Conservation (phyloP, 768 basidiomycete species). For the Pleurotus platypus region DNA sequence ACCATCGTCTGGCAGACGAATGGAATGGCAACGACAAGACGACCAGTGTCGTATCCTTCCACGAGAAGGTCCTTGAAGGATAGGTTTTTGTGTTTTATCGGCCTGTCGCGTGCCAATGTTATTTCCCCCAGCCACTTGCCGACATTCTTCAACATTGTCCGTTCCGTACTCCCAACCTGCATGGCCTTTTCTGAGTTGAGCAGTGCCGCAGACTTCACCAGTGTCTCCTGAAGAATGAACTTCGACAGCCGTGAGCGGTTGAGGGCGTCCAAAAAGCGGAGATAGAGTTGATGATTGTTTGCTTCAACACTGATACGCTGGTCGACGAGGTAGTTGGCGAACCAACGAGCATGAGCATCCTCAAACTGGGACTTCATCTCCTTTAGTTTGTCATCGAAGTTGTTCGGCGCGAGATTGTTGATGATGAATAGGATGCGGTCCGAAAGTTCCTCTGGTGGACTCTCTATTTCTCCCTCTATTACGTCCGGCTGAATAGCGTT, state of each 20-base stretch:
- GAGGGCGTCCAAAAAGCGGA: slow-evolving; percentile 87
- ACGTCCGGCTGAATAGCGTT: slow-evolving; percentile 73
- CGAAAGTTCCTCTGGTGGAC: slow-evolving; percentile 82
- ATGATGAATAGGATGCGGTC: slow-evolving; percentile 97
- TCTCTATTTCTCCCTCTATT: slow-evolving; percentile 55
- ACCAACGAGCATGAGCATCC: slow-evolving; percentile 87
- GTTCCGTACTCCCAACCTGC: slow-evolving; percentile 73
- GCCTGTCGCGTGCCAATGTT: slow-evolving; percentile 88
- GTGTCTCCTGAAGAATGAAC: slow-evolving; percentile 91
- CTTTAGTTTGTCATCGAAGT: slow-evolving; percentile 81
- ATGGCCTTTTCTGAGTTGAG: slow-evolving; percentile 92
- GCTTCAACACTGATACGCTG: slow-evolving; percentile 94
- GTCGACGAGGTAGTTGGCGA: slow-evolving; percentile 96
- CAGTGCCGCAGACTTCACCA: slow-evolving; percentile 78
- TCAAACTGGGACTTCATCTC: slow-evolving; percentile 88
- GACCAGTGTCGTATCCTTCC: slow-evolving; percentile 90
- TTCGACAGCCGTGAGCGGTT: slow-evolving; percentile 63
- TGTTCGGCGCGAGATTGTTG: slow-evolving; percentile 94
- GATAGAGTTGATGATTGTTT: slow-evolving; percentile 94
- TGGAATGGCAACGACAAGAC: slow-evolving; percentile 91
- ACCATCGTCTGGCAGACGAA: slow-evolving; percentile 98
- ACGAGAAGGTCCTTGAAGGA: slow-evolving; percentile 97
- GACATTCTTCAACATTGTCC: slow-evolving; percentile 87
- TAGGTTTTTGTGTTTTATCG: slow-evolving; percentile 89
- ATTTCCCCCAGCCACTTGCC: slow-evolving; percentile 93